Evolutionary conservation across 306 rosid genomes (phyloP).

Genomic region (Quercus rubra): DNA sequence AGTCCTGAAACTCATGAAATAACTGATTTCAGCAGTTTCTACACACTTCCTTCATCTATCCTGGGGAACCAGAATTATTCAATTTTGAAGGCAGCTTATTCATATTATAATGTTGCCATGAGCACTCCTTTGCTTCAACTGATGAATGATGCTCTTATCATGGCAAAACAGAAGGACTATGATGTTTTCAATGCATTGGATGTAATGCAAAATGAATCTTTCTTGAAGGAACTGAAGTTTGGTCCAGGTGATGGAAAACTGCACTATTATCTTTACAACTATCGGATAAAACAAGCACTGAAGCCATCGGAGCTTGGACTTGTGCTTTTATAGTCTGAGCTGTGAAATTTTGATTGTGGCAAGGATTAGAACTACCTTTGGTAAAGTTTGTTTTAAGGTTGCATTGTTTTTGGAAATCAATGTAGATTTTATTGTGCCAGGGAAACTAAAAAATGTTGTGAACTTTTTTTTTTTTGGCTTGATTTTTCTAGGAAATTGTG

Average conservation of each 20-base stretch:
- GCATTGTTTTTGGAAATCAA: conserved; percentile 20
- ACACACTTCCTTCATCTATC: conserved; percentile 76
- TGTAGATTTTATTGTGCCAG: conserved; percentile 19
- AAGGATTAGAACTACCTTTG: conserved; percentile 14
- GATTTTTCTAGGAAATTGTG: background rate
- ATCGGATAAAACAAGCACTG: conserved; percentile 41
- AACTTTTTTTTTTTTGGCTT: background rate
- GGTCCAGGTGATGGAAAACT: conserved; percentile 73
- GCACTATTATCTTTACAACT: conserved; percentile 67
- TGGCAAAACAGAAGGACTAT: conserved; percentile 44
- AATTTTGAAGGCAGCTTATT: conserved; percentile 56
- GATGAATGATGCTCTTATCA: conserved; percentile 66
- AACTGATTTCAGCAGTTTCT: conserved; percentile 96
- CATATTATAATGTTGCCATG: conserved; percentile 54
- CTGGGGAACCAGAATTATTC: conserved; percentile 57
- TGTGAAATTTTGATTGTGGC: conserved; percentile 13
- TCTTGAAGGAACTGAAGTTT: conserved; percentile 64
- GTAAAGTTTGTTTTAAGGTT: conserved; percentile 21
- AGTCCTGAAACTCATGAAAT: conserved; percentile 80
- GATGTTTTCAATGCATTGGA: conserved; percentile 73
- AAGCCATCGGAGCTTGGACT: conserved; percentile 63
- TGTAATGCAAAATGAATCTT: conserved; percentile 59
- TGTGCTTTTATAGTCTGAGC: conserved; percentile 49
- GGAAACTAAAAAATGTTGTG: background rate
- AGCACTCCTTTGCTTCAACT: conserved; percentile 57